Base-by-base conservation (phyloP, 2,329 filamentous ascomycete genomes). In the Fusarium sp. region DNA sequence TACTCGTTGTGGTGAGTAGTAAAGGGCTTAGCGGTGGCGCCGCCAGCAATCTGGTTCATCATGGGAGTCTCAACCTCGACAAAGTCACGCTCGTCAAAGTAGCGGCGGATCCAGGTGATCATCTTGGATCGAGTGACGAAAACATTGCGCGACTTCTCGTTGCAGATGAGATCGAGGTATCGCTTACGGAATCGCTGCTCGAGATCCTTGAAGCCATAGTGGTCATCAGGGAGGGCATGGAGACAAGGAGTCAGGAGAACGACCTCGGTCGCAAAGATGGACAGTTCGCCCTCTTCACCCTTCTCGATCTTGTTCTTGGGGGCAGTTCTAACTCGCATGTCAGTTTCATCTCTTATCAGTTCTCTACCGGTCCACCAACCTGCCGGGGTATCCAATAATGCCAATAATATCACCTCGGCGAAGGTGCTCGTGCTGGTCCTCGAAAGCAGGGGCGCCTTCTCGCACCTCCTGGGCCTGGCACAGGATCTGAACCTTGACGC, bases 81-180 rank as follows among this genome's bases (percentile, higher is more conserved):
- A 83, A 99, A 99, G 79, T 96, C 94, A 63, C 93, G 89, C 77
- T 92, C 90, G 79, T 98, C 94, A 77, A 99, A 94, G 88, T 93
- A 99, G 78, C 90, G 89, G 76, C 96, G 94, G 76, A 99, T 93
- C 82, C 94, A 98, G 71, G 90, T 91, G 81, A 97, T 91, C 80
- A 98, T 95, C 89, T 94, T 95, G 79, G 94, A 91, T 64, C 96
- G 91, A 42, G 93, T 95, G 79, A 94, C 89, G 83, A 98, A 93
- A 67, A 95, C 93, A 69, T 97, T 90, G 64, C 95, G 91, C 54
- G 93, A 94, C 72, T 89, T 89, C 80, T 97, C 93, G 85, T 99
- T 98, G 93, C 98, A 97, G 84, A 99, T 96, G 78, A 99, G 87
- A 83, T 99, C 96, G 62, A 99, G 91, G 83, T 98, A 97, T 69